Evolutionary conservation across 345 rosid genomes (phyloP), one percentile per base, ranked within the genome.

Genomic region (Salix exigua): DNA sequence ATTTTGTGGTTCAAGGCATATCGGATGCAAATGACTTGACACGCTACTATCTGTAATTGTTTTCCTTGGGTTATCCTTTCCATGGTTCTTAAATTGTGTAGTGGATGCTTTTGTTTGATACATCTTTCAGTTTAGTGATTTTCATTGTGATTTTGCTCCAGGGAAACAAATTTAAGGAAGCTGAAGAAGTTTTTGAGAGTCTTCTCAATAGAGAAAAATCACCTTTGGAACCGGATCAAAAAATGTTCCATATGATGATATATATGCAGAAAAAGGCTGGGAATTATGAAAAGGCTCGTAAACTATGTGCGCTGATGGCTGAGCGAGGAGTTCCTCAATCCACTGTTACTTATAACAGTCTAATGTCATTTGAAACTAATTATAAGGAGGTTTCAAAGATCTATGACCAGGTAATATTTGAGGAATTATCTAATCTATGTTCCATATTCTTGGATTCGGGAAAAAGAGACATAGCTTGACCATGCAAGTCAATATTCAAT

Each of bases 351-450:
- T 96, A 85, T 85, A 96, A 96, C 70, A 91, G 98, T 76, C 90
- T 93, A 65, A 96, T 96, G 99, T 90, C 98, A 37, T 92, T 93
- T 78, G 99, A 91, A 82, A 86, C 87, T 68, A 89, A 81, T 73
- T 96, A 91, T 82, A 96, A 96, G 89, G 99, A 96, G 86, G 99
- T 93, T 78, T 96, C 99, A 44, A 89, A 87, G 82, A 93, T 93
- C 82, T 96, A 91, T 88, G 96, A 93, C 83, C 94, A 93, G 96
- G 99, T 96, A 82, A 74, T 65, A 19, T 48, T 68, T 38, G 8
- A 21, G 37, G 28, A 11, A 70, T 23, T 55, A 11, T 46, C 13
- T 68, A 17, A 21, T 75, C 13, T 33, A 25, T 67, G 44, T 66
- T 69, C 25, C 19, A 33, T 16, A 31, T 31, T 74, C 66, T 79